Conservation (phyloP, 1,139 yeast species). For the Eremothecium cymbalariae region DNA sequence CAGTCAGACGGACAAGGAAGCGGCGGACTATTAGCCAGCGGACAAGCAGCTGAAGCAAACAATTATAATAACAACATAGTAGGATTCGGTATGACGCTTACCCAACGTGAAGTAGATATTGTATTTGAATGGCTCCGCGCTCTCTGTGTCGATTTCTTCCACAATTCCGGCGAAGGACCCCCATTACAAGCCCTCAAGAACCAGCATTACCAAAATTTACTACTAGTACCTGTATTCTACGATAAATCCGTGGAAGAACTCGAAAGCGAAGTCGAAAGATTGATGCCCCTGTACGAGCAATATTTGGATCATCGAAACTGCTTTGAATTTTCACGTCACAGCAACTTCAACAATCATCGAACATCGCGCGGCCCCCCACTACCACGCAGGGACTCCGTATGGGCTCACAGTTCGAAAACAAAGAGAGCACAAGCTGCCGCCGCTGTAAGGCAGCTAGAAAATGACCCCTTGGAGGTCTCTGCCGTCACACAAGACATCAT, state of each 20-base stretch:
- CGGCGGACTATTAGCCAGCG: too few relatives aligned
- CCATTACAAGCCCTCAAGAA: slow-evolving; percentile 57
- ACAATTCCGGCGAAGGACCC: slow-evolving; percentile 79
- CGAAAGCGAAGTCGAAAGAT: slow-evolving; percentile 50
- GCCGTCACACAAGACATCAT: slow-evolving; percentile 58
- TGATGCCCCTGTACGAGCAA: slow-evolving; percentile 46
- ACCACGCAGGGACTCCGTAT: slow-evolving; percentile 51
- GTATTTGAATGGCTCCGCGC: slow-evolving; percentile 66
- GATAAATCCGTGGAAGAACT: slow-evolving; percentile 47
- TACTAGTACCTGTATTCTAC: slow-evolving; percentile 60
- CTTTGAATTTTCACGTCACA: slow-evolving; percentile 7
- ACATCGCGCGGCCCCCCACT: slow-evolving; percentile 3
- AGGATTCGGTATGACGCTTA: slow-evolving; percentile 49
- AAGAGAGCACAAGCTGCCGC: slow-evolving; percentile 48
- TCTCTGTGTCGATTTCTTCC: slow-evolving; percentile 62
- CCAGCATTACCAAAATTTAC: slow-evolving; percentile 54
- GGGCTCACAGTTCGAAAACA: slow-evolving; percentile 63
- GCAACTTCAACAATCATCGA: too few relatives aligned
- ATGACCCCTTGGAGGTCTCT: slow-evolving; percentile 50
- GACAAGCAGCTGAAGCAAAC: slow-evolving; percentile 24
- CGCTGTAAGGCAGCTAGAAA: slow-evolving; percentile 45
- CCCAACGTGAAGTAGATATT: slow-evolving; percentile 56
- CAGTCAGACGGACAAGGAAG: too few relatives aligned
- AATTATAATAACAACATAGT: slow-evolving; percentile 31
- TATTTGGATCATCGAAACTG: slow-evolving; percentile 36